Base-by-base conservation (phyloP, 2,329 filamentous ascomycete genomes). In the Penicillium sclerotiorum region DNA sequence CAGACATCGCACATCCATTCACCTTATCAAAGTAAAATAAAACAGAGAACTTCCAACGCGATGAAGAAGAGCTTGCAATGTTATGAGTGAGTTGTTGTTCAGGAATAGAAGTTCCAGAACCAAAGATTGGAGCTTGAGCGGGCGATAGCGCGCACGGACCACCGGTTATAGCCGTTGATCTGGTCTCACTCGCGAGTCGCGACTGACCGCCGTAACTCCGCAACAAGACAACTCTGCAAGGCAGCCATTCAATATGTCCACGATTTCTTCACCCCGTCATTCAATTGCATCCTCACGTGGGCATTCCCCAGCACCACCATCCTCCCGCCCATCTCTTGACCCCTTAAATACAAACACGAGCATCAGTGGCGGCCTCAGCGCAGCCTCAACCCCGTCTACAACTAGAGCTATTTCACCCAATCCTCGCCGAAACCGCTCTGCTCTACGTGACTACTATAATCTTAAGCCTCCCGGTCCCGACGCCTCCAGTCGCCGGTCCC, bases 371-470 rank as follows among this genome's bases (percentile, higher is more conserved):
- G 58, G 74, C 72, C 50, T 88, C 82, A 60, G 63, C 59, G 53
- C 63, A 58, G 50, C 62, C 39, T 63, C 61, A 39, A 61, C 65
- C 60, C 53, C 68, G 55, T 50, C 70, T 63, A 62, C 73, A 68
- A 49, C 80, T 76, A 67, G 71, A 44, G 65, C 69, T 9, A 47
- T 70, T 33, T 71, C 72, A 27, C 69, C 70, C 38, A 60, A 65
- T 32, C 63, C 64, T 17, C 79, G 82, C 49, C 80, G 88, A 54
- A 95, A 95, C 73, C 88, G 93, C 57, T 84, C 88, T 48, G 93
- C 93, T 6, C 81, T 97, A 17, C 88, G 94, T 62, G 91, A 96
- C 67, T 97, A 96, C 78, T 97, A 97, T 75, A 94, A 94, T 67
- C 81, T 97, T 42, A 87, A 85, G 58, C 69, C 78, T 3, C 66